Evolutionary conservation across 2,329 filamentous ascomycete genomes (phyloP), one percentile per base, ranked within the genome.

Genomic region (Alternaria sp.): DNA sequence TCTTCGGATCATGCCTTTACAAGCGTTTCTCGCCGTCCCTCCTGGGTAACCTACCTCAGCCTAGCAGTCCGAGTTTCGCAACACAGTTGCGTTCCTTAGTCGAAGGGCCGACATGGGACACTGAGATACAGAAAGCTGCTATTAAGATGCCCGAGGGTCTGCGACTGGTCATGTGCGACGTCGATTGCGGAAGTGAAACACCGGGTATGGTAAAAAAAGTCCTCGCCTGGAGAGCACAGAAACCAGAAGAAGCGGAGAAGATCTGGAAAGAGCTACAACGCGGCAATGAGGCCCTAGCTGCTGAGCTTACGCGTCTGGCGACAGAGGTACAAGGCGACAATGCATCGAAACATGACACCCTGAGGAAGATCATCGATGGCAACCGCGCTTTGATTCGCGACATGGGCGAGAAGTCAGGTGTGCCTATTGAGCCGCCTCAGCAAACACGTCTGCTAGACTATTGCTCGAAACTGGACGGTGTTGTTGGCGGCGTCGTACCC

Each of bases 131-230:
- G 32, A 90, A 92, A 70, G 87, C 89, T 5, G 86, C 84, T 16
- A 88, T 94, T 53, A 85, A 84, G 61, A 84, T 98, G 59, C 94
- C 94, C 0, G 71, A 78, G 1, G 92, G 92, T 0, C 81, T 96
- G 67, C 86, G 90, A 24, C 83, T 98, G 67, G 87, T 96, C 61
- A 95, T 99, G 90, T 97, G 93, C 74, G 95, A 99, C 75, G 95
- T 99, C 7, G 92, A 96, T 76, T 97, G 94, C 75, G 95, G 95
- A 32, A 94, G 90, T 49, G 88, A 96, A 81, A 98, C 94, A 7
- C 94, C 96, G 0, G 87, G 93, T 14, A 98, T 99, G 95, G 95
- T 97, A 38, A 96, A 94, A 81, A 87, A 92, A 75, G 92, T 99
- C 14, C 84, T 98, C 3, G 86, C 86, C 32, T 99, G 95, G 95